Evolutionary conservation across 495 filamentous ascomycete genomes (phyloP).

Genomic region (Haplographium delicatum): DNA sequence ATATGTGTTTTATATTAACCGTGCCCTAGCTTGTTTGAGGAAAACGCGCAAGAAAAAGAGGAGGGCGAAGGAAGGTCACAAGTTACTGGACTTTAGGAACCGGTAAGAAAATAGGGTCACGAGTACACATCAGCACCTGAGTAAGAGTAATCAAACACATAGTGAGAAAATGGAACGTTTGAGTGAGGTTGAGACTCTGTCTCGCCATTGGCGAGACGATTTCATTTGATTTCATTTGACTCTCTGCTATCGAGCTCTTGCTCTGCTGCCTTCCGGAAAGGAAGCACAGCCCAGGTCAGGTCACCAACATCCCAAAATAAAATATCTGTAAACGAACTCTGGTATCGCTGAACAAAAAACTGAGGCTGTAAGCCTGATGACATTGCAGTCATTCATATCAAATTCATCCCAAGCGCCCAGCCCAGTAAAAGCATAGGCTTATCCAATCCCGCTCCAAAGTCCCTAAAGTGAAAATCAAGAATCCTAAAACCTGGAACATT

Average conservation of each 20-base stretch:
- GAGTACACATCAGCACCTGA: no score
- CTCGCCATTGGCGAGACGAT: slow-evolving; percentile 2
- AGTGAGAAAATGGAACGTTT: not conserved
- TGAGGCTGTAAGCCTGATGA: not conserved
- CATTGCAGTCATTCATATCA: not conserved
- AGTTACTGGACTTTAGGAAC: no score
- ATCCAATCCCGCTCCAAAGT: no score
- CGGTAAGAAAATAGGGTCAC: no score
- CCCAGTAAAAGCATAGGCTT: no score
- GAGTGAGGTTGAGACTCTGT: slow-evolving; percentile 2
- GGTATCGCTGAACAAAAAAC: not conserved
- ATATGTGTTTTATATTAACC: no score
- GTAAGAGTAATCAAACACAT: not conserved
- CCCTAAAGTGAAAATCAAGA: no score
- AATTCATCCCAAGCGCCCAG: not conserved
- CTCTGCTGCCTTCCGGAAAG: not conserved
- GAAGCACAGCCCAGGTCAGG: not conserved
- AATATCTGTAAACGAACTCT: slow-evolving; percentile 1
- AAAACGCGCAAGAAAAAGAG: no score
- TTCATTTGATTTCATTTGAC: not conserved
- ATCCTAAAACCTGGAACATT: not conserved
- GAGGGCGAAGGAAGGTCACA: no score
- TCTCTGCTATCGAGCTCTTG: slow-evolving; percentile 1
- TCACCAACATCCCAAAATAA: not conserved
- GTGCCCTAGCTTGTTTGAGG: no score